phyloP scores from a whole-genome alignment of 2,329 filamentous ascomycete species.

The Cordyceps javanica region DNA sequence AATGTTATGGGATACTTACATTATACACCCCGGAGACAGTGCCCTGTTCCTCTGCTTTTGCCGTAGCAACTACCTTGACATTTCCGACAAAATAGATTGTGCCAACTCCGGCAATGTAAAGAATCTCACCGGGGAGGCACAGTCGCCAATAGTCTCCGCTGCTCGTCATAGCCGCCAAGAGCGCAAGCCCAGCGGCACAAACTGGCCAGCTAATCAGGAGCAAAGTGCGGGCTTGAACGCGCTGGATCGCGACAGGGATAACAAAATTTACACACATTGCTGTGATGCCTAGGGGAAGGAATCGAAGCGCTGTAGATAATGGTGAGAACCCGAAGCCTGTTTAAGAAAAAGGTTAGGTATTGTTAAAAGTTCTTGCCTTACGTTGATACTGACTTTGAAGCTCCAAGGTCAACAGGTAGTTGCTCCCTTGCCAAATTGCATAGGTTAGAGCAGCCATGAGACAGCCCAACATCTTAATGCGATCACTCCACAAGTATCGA shows the following conservation, averaged over 20 bases:
- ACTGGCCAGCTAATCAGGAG: slow-evolving; percentile 12
- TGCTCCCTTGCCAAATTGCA: slow-evolving; percentile 14
- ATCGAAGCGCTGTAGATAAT: slow-evolving; percentile 12
- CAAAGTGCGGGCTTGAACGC: slow-evolving; percentile 3
- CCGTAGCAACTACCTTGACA: slow-evolving; percentile 13
- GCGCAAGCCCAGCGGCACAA: slow-evolving; percentile 7
- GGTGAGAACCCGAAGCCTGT: slow-evolving; percentile 13
- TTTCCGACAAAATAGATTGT: slow-evolving; percentile 15
- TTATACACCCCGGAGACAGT: slow-evolving; percentile 14
- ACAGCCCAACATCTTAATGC: slow-evolving; percentile 11
- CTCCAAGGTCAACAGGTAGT: slow-evolving; percentile 13
- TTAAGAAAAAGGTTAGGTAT: background rate
- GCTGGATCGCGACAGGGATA: slow-evolving; percentile 6
- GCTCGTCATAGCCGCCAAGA: slow-evolving; percentile 7
- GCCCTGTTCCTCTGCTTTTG: slow-evolving; percentile 9
- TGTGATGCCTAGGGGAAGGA: slow-evolving; percentile 14
- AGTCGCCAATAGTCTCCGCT: slow-evolving; percentile 11
- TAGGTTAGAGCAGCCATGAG: slow-evolving; percentile 12
- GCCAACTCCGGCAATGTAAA: slow-evolving; percentile 14
- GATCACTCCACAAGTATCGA: slow-evolving; percentile 9
- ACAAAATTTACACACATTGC: slow-evolving; percentile 14
- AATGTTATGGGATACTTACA: background rate
- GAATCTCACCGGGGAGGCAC: slow-evolving; percentile 12
- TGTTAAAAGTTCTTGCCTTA: background rate
- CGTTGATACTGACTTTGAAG: slow-evolving; percentile 9